Conservation (phyloP, 305 asterid species). For the Fraxinus latifolia region DNA sequence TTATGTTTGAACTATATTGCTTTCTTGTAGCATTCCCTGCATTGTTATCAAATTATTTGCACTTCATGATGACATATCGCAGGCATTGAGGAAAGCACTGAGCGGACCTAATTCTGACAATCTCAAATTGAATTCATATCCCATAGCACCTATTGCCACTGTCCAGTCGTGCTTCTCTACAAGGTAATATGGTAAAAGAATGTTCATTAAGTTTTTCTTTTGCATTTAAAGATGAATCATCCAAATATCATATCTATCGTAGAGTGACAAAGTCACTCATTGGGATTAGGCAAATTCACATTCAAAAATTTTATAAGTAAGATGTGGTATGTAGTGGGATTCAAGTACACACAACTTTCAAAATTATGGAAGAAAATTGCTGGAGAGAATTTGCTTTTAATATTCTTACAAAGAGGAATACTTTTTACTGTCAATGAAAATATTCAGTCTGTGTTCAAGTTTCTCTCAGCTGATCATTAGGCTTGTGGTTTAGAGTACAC, state of each 20-base stretch:
- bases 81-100: slow-evolving; percentile 72
- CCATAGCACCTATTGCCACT: slow-evolving; percentile 79
- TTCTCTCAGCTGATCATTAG: neutral
- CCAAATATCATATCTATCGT: neutral
- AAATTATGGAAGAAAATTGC: neutral
- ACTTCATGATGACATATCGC: slow-evolving; percentile 12
- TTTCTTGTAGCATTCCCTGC: neutral
- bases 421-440: neutral
- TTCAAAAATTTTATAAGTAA: neutral
- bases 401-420: neutral
- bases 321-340: neutral
- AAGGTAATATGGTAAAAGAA: slow-evolving; percentile 44
- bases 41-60: neutral
- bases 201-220: neutral
- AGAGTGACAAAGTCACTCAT: neutral
- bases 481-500: neutral
- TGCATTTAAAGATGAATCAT: neutral
- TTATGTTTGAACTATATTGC: neutral
- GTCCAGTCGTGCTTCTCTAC: slow-evolving; percentile 81
- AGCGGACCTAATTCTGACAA: slow-evolving; percentile 35
- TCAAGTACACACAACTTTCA: neutral
- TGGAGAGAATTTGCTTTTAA: neutral
- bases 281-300: neutral
- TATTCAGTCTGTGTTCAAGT: neutral
- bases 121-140: slow-evolving; percentile 49